Conservation (phyloP, 306 rosid species). For the Pyrus communis region DNA sequence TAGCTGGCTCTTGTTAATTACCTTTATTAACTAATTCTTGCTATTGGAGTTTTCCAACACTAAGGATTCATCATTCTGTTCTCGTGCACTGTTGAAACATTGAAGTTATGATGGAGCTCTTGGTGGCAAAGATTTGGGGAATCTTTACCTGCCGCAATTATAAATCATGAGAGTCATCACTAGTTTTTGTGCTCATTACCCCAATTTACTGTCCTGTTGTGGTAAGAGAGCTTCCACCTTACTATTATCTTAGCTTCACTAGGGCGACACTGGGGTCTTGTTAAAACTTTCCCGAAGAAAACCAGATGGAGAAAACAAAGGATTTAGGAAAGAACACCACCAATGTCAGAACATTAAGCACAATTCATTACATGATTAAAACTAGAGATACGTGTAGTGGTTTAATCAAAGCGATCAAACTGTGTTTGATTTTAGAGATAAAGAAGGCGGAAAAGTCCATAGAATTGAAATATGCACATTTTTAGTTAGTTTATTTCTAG, state of each 20-base stretch:
- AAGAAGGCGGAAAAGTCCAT: not conserved
- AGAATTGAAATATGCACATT: not conserved
- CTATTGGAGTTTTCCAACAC: not conserved
- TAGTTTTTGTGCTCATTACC: not conserved
- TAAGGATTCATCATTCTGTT: not conserved
- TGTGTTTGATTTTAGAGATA: not conserved
- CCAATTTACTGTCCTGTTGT: not conserved
- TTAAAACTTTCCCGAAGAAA: not conserved
- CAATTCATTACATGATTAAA: no score
- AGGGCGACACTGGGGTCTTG: not conserved
- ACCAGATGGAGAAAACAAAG: not conserved
- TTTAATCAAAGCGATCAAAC: not conserved
- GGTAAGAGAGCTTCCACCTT: not conserved
- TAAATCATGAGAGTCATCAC: constrained; percentile 1
- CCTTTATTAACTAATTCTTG: not conserved
- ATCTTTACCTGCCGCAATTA: constrained; percentile 25
- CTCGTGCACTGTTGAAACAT: not conserved
- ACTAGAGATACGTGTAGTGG: not conserved
- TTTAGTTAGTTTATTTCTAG: not conserved
- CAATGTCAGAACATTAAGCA: no score
- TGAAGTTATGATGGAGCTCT: constrained; percentile 31
- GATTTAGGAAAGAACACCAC: not conserved
- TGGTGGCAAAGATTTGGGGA: constrained; percentile 36
- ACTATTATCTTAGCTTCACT: not conserved
- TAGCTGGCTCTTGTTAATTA: no score